Conservation (phyloP, 2,329 filamentous ascomycete species). For the Hortaea werneckii region DNA sequence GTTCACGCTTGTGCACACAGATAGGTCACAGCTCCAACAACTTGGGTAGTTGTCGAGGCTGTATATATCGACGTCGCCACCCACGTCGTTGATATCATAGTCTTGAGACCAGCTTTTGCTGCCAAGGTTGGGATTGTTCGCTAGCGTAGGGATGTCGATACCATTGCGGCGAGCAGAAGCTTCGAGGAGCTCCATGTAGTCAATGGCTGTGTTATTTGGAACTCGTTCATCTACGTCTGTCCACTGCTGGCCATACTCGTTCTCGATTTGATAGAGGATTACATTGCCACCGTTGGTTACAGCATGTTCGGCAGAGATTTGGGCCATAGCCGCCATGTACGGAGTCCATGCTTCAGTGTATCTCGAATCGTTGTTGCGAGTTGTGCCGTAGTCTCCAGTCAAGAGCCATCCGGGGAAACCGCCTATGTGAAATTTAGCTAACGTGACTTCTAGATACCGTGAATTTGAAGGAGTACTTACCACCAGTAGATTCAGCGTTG, state of each 20-base stretch:
- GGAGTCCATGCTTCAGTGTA: conserved; percentile 39
- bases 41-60: conserved; percentile 43
- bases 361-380: conserved; percentile 41
- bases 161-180: conserved; percentile 42
- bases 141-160: conserved; percentile 47
- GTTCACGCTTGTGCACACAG: conserved; percentile 51
- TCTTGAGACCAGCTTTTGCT: conserved; percentile 51
- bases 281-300: conserved; percentile 49
- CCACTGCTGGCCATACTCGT: conserved; percentile 40
- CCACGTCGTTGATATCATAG: conserved; percentile 38
- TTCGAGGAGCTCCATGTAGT: conserved; percentile 50
- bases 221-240: conserved; percentile 26
- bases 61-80: conserved; percentile 46
- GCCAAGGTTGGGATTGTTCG: conserved; percentile 51
- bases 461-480: conserved; percentile 15
- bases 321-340: conserved; percentile 45
- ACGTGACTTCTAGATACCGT: too few species aligned
- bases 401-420: conserved; percentile 55
- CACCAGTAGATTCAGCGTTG: conserved; percentile 52
- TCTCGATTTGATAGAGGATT: conserved; percentile 48
- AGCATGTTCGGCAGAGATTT: conserved; percentile 41
- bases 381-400: conserved; percentile 46
- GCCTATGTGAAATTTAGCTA: background rate
- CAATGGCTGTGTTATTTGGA: conserved; percentile 39
- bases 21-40: conserved; percentile 55